Evolutionary conservation across 1,139 yeast species (phyloP).

Genomic region (Diutina rugosa): DNA sequence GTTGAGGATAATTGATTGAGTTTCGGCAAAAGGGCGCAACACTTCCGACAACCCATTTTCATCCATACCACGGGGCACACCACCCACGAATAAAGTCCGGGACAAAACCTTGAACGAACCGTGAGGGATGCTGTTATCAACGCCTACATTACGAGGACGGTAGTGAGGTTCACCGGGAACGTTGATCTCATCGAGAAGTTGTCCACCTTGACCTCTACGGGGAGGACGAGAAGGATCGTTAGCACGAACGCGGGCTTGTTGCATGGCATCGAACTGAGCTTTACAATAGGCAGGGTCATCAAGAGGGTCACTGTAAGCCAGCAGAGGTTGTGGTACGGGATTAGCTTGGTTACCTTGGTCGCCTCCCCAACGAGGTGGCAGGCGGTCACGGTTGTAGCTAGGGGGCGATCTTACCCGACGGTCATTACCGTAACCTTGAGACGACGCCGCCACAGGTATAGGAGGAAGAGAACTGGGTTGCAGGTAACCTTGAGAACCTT

Average conservation of each 20-base stretch:
- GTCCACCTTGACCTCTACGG: conserved; percentile 1
- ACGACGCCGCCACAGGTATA: background rate
- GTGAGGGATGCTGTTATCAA: conserved; percentile 61
- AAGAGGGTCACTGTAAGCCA: background rate
- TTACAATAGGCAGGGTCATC: background rate
- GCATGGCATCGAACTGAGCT: background rate
- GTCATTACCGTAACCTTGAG: background rate
- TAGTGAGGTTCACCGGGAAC: conserved; percentile 59
- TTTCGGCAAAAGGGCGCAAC: conserved; percentile 84
- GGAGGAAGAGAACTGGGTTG: conserved; percentile 2
- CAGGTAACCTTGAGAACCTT: background rate
- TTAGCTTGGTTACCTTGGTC: background rate
- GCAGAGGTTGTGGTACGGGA: background rate
- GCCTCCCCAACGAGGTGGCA: background rate
- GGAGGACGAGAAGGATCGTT: conserved; percentile 3
- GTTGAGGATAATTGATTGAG: conserved; percentile 81
- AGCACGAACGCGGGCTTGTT: background rate
- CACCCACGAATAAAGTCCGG: conserved; percentile 88
- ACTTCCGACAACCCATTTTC: conserved; percentile 56
- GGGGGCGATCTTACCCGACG: conserved; percentile 1
- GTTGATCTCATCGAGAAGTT: conserved; percentile 39
- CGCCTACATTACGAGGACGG: conserved; percentile 57
- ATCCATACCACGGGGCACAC: conserved; percentile 75
- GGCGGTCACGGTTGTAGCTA: background rate
- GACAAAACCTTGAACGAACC: conserved; percentile 76